phyloP scores from a whole-genome alignment of 306 rosid species.

The Trifolium fragiferum region DNA sequence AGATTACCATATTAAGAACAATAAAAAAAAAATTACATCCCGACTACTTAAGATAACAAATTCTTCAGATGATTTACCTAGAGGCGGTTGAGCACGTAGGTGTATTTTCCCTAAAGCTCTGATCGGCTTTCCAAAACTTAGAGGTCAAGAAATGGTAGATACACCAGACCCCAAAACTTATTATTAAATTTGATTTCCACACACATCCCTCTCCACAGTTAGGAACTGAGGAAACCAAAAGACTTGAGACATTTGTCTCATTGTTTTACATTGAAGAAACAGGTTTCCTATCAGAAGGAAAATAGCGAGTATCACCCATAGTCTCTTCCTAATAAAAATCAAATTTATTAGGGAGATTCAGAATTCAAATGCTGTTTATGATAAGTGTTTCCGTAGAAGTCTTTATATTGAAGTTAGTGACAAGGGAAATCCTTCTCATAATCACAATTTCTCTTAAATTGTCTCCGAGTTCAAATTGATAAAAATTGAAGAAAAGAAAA shows the following conservation, averaged over 20 bases:
- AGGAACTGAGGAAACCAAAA: slow-evolving; percentile 67
- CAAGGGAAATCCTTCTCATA: no score
- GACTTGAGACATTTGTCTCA: slow-evolving; percentile 42
- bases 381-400: no score
- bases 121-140: slow-evolving; percentile 97
- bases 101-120: slow-evolving; percentile 98
- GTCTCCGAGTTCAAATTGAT: no score
- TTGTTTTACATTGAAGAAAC: slow-evolving; percentile 43
- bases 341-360: no score
- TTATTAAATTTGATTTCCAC: slow-evolving; percentile 78
- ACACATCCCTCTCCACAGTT: slow-evolving; percentile 92
- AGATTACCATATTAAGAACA: no score
- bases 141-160: slow-evolving; percentile 89
- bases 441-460: no score
- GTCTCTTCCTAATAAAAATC: no score
- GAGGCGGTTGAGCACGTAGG: slow-evolving; percentile 90
- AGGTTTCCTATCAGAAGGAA: slow-evolving; percentile 59
- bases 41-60: slow-evolving; percentile 3
- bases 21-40: slow-evolving; percentile 2
- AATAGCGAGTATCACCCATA: slow-evolving; percentile 57
- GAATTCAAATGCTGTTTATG: no score
- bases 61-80: slow-evolving; percentile 67
- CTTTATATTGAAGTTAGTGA: no score
- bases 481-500: no score
- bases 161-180: slow-evolving; percentile 99